Evolutionary conservation across 2,329 filamentous ascomycete genomes (phyloP).

Genomic region (Lasiodiplodia gonubiensis): DNA sequence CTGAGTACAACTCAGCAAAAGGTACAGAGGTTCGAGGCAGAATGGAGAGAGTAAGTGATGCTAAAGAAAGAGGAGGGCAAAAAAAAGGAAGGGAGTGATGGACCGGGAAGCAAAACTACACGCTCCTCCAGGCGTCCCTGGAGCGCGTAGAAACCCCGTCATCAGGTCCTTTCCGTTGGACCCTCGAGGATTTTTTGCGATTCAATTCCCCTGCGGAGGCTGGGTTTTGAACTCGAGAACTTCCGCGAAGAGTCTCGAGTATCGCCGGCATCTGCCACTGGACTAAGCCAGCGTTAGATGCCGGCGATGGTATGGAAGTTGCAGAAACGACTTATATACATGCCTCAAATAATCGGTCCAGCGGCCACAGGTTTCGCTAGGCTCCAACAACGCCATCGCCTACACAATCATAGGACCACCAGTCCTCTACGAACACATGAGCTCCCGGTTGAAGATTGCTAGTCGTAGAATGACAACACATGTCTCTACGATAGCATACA

Average conservation of each 20-base stretch:
- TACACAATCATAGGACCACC: too few species aligned
- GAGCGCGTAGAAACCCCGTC: not conserved
- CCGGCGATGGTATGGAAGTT: not conserved
- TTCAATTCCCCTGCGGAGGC: not conserved
- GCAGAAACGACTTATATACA: not conserved
- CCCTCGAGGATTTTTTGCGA: not conserved
- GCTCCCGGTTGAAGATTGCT: too few species aligned
- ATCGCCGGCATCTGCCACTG: not conserved
- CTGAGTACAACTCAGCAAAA: not conserved
- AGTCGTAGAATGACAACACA: too few species aligned
- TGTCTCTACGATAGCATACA: too few species aligned
- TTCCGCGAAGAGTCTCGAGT: not conserved
- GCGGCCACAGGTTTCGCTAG: not conserved
- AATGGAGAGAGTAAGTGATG: not conserved
- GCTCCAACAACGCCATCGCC: too few species aligned
- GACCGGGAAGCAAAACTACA: not conserved
- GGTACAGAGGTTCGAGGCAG: not conserved
- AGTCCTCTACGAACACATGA: too few species aligned
- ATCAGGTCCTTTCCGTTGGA: not conserved
- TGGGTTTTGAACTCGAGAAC: not conserved
- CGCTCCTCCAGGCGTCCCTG: not conserved
- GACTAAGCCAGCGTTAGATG: not conserved
- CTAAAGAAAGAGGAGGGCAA: not conserved
- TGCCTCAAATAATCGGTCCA: accelerated
- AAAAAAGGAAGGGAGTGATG: not conserved